A percentile compares a stretch with the other conserved stretches of the same genome.
Conservation (phyloP, 441 rosid species). For the Euphorbia neoarborescens region DNA sequence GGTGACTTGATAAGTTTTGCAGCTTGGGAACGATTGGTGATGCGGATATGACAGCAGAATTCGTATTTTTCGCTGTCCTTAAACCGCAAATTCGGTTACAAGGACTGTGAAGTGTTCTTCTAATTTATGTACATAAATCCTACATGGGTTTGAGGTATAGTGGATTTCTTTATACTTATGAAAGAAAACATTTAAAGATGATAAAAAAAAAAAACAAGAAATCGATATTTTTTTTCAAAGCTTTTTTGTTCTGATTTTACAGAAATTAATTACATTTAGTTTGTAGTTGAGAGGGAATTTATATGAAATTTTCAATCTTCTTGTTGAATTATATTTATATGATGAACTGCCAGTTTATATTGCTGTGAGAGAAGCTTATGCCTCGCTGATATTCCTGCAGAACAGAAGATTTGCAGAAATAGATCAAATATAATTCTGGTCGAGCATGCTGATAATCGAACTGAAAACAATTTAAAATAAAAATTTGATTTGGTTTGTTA, state of each 20-base stretch:
- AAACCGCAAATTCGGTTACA: constrained; percentile 20
- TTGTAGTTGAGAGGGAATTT: background rate
- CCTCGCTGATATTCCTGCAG: too few relatives aligned
- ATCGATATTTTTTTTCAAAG: background rate
- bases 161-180: constrained; percentile 13
- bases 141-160: constrained; percentile 34
- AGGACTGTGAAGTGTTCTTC: constrained; percentile 14
- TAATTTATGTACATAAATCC: constrained; percentile 35
- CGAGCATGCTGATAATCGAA: too few relatives aligned
- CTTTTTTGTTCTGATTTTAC: constrained; percentile 20
- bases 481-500: too few relatives aligned
- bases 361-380: background rate
- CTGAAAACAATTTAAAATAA: too few relatives aligned
- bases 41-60: constrained; percentile 4
- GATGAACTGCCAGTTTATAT: background rate
- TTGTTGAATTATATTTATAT: background rate
- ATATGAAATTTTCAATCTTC: background rate
- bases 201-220: too few relatives aligned
- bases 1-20: constrained; percentile 24
- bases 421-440: too few relatives aligned
- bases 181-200: constrained; percentile 24
- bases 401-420: too few relatives aligned
- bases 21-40: constrained; percentile 5
- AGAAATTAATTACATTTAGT: constrained; percentile 12
- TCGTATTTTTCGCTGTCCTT: constrained; percentile 10